These are phyloP conservation scores for Leccinum pallidistipes DNA, from an alignment of 1,284 basidiomycete genomes.

Conservation along the genomic window DNA sequence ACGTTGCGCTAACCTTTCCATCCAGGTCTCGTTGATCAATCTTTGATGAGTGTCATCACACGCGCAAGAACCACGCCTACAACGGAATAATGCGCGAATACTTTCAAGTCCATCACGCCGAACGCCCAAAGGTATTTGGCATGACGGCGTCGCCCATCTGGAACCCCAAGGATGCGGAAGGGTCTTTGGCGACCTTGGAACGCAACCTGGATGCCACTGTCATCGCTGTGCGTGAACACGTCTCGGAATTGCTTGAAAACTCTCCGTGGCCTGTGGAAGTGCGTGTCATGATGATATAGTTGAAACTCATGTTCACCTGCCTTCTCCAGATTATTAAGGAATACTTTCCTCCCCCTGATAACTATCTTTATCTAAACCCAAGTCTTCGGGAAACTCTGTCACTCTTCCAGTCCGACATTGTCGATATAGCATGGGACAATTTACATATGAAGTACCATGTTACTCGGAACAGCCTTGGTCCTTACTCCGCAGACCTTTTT, in stretches of 20 bases:
- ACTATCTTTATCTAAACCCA: constrained; percentile 56
- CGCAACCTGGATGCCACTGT: constrained; percentile 70
- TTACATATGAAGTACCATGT: constrained; percentile 58
- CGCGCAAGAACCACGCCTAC: constrained; percentile 78
- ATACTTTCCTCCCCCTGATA: constrained; percentile 50
- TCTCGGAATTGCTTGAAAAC: constrained; percentile 60
- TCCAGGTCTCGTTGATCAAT: constrained; percentile 70
- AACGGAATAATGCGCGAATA: constrained; percentile 82
- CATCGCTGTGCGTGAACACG: constrained; percentile 67
- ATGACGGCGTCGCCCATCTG: constrained; percentile 87
- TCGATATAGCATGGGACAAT: constrained; percentile 54
- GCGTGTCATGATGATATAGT: constrained; percentile 14
- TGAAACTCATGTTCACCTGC: constrained; percentile 2
- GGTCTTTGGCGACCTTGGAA: constrained; percentile 65
- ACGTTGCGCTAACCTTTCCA: neutral
- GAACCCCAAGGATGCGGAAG: constrained; percentile 64
- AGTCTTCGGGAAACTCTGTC: constrained; percentile 55
- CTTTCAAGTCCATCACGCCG: constrained; percentile 45
- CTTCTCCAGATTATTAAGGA: constrained; percentile 51
- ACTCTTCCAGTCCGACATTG: constrained; percentile 42
- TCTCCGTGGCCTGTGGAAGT: constrained; percentile 70
- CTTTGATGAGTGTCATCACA: constrained; percentile 83
- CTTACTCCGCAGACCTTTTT: constrained; percentile 59
- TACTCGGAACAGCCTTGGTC: constrained; percentile 53
- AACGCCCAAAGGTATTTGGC: constrained; percentile 80